These are phyloP conservation scores for Thalassiosira allenii DNA, from an alignment of 352 stramenopile genomes.

Conservation along the genomic window DNA sequence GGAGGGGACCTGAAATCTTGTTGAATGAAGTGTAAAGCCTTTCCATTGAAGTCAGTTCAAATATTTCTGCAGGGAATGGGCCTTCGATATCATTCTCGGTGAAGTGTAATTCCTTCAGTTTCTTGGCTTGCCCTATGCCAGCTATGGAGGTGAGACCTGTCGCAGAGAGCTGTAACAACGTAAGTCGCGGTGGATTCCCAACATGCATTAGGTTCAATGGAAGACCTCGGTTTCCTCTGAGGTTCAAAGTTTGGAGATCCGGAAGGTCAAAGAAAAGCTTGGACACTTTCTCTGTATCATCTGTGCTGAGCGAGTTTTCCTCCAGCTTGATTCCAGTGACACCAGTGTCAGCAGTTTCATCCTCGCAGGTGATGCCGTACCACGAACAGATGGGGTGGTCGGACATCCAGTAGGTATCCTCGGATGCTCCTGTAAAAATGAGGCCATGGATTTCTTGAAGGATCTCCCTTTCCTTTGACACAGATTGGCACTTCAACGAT, in stretches of 20 bases:
- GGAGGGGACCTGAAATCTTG: constrained; percentile 49
- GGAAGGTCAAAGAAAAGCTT: constrained; percentile 60
- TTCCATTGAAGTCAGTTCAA: constrained; percentile 62
- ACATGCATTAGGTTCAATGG: constrained; percentile 58
- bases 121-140: constrained; percentile 52
- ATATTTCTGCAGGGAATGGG: constrained; percentile 75
- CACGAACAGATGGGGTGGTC: constrained; percentile 40
- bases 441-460: constrained; percentile 49
- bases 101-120: constrained; percentile 71
- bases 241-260: constrained; percentile 53
- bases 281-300: constrained; percentile 53
- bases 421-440: constrained; percentile 48
- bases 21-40: constrained; percentile 66
- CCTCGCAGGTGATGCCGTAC: constrained; percentile 79
- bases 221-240: constrained; percentile 59
- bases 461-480: constrained; percentile 59
- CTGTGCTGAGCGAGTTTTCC: constrained; percentile 50
- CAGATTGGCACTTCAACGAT: constrained; percentile 43
- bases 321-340: constrained; percentile 64
- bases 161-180: constrained; percentile 57
- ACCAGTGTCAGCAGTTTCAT: constrained; percentile 43
- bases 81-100: constrained; percentile 64
- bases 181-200: constrained; percentile 44
- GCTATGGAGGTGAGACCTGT: constrained; percentile 57
- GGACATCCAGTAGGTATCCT: constrained; percentile 1